Evolutionary conservation across 2,329 filamentous ascomycete species (phyloP), one percentile per base, ranked within the genome.

Genomic region (Myriosclerotinia scirpicola): DNA sequence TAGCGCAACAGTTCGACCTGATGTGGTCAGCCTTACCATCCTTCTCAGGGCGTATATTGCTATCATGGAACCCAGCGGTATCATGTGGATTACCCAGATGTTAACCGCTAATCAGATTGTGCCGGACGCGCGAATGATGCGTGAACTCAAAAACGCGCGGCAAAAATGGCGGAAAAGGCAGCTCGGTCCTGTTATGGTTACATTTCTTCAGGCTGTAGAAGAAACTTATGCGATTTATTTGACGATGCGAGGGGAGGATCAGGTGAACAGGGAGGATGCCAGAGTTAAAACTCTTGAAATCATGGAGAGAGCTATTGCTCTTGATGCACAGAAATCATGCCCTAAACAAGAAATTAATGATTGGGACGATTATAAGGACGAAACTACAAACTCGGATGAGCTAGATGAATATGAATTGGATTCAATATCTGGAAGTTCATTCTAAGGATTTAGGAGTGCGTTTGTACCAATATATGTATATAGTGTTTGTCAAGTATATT

Each of bases 1-100:
- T 36, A 40, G 62, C 42, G 26, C 71, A n/a, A 26, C 55, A 34
- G 58, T 54, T 36, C 67, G 66, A n/a, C 62, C 55, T 9, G 64
- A 70, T 26, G 66, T 76, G 17, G 44, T 64, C 6, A 72, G 65
- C n/a, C 69, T 76, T 5, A 75, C 68, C 7, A 71, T 72, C 9
- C 72, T 77, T 48, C 64, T 76, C 26, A 69, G 71, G 22, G 71
- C 70, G 17, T 75, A 75, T 56, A 70, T 76, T 14, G 64, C 56
- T 7, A 56, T 74, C 26, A 59, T 63, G 38, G 70, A 75, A 61
- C 38, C 44, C 5, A 42, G 50, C n/a, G 75, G 75, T 6, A 58
- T 77, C 14, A 56, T 68, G 17, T 76, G 72, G 73, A 70, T 74
- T 11, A 63, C 74, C 17, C 44, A 71, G 30, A 69, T 67, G 36